phyloP scores from a whole-genome alignment of 1,284 basidiomycete genomes.

The Malassezia yamatoensis region DNA sequence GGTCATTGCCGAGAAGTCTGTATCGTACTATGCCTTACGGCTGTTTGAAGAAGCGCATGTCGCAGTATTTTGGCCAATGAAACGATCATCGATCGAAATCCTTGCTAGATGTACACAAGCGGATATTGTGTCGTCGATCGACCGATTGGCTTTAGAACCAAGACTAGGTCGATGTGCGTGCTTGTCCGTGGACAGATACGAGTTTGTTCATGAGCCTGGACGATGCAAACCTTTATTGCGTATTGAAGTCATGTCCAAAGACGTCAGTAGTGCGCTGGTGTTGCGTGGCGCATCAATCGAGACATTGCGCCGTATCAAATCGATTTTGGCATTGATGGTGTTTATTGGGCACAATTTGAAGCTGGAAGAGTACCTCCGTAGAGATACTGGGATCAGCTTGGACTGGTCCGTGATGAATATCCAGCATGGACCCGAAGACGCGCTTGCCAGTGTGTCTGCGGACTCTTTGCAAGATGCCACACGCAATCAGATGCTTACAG shows the following conservation, averaged over 20 bases:
- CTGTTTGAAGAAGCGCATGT: constrained; percentile 78
- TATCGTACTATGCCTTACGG: constrained; percentile 82
- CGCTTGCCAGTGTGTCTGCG: constrained; percentile 64
- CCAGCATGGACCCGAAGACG: constrained; percentile 51
- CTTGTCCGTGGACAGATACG: constrained; percentile 84
- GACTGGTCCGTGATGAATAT: constrained; percentile 16
- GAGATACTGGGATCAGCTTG: constrained; percentile 57
- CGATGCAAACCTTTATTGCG: constrained; percentile 90
- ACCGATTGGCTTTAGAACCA: constrained; percentile 80
- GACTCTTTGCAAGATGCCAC: background rate
- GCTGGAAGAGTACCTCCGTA: constrained; percentile 86
- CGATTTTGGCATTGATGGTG: constrained; percentile 78
- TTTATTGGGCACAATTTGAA: constrained; percentile 83
- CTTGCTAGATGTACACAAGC: constrained; percentile 88
- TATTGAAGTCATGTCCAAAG: constrained; percentile 73
- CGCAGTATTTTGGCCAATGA: constrained; percentile 80
- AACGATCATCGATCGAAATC: constrained; percentile 72
- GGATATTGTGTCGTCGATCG: constrained; percentile 88
- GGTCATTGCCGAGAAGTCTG: constrained; percentile 80
- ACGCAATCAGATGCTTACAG: constrained; percentile 16
- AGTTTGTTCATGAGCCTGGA: constrained; percentile 56
- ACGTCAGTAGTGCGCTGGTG: constrained; percentile 87
- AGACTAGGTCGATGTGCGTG: constrained; percentile 78
- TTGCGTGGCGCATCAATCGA: constrained; percentile 76
- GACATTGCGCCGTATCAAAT: constrained; percentile 74